Base-by-base conservation (phyloP, 106 monocot genomes). In the Dactylorhiza incarnata region DNA sequence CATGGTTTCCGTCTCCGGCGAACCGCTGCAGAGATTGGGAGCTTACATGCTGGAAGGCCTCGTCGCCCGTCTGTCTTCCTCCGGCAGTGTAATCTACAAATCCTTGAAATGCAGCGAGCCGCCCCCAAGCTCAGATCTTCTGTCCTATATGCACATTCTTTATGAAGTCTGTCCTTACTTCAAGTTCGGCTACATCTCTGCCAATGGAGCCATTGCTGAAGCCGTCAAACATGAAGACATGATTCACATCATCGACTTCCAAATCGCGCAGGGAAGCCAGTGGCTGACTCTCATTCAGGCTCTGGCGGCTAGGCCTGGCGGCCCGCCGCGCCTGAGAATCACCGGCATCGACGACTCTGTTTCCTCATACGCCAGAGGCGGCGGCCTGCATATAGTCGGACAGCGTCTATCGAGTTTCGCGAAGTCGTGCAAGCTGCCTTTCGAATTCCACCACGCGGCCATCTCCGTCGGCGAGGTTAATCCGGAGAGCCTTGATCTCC, bases 121-220 rank as follows among this genome's bases (percentile, higher is more conserved):
- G 20, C 48, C 80, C 37, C 37, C 37, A 7, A 76, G 93, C 48
- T 82, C 86, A 25, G 95, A 93, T 2, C 90, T 93, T 19, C 86
- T 96, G 29, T 93, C 95, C 12, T 90, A 93, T 69, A 96, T 96
- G 95, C 90, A 90, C 45, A 63, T 90, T 16, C 86, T 95, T 4
- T 95, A 88, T 71, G 90, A 95, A 62, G 88, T 80, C n/a, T 95
- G 95, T 67, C 95, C 95, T 2, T 95, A 87, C 81, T 92, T 90
- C 77, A 95, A 95, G 77, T 95, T 95, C 45, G 95, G 90, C 6
- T 95, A 89, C 78, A 84, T 95, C 80, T 90, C 95, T 59, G 93
- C 95, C 20, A 96, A 96, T 80, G 96, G 96, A 17, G 96, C 93
- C 3, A 96, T 96, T 46, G 96, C 93, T 22, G 96, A 96, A 59